A percentile compares a stretch with the other conserved stretches of the same genome.
Evolutionary conservation across 148 eudicot species (phyloP).

Genomic region (Fagopyrum homotropicum): DNA sequence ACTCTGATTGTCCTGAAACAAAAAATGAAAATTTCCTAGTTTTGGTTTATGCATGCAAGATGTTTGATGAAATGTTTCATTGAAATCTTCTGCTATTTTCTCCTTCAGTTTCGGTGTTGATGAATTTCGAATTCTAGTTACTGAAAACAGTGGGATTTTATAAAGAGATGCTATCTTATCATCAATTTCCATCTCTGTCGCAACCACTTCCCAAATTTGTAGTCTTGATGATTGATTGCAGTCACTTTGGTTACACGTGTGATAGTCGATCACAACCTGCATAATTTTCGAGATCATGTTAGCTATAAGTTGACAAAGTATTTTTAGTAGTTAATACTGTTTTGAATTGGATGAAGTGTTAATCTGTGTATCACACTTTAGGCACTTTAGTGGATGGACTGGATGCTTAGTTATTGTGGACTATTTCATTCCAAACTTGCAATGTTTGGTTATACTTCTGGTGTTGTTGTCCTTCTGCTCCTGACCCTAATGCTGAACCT

Average conservation of each 20-base stretch:
- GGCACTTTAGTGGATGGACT: not conserved
- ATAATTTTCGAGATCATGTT: not conserved
- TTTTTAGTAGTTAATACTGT: not conserved
- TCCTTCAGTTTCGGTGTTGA: not conserved
- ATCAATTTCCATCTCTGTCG: not conserved
- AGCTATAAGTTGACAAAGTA: not conserved
- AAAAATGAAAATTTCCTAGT: not conserved
- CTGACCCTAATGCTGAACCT: not conserved
- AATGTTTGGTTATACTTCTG: not conserved
- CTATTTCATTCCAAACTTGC: no score
- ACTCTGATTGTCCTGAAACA: not conserved
- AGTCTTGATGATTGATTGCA: not conserved
- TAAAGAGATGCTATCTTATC: not conserved
- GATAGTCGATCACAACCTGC: not conserved
- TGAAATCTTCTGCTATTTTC: not conserved
- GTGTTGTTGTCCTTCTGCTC: not conserved
- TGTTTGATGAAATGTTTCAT: not conserved
- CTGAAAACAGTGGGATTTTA: no score
- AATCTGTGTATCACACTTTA: not conserved
- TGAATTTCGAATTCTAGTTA: no score
- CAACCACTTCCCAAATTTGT: not conserved
- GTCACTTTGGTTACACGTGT: not conserved
- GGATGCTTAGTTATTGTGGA: not conserved
- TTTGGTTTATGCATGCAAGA: not conserved
- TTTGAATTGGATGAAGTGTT: not conserved